Conservation (phyloP, 768 basidiomycete genomes). For the Kondoa malvinella region DNA sequence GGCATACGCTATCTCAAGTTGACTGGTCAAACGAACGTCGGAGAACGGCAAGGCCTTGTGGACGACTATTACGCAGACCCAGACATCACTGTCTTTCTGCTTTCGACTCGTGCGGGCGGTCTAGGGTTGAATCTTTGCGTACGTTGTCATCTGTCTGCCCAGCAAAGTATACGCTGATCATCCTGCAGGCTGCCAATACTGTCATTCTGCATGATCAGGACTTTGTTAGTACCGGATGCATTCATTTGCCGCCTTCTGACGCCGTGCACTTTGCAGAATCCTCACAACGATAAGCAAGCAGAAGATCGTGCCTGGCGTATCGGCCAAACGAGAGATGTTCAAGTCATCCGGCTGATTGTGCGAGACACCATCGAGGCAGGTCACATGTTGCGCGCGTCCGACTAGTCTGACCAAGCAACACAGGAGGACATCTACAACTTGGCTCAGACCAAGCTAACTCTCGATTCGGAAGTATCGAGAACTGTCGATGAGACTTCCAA, state of each 20-base stretch:
- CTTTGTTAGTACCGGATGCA: slow-evolving; percentile 44
- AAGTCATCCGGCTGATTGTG: slow-evolving; percentile 83
- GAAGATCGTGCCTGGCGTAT: slow-evolving; percentile 96
- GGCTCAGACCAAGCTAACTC: slow-evolving; percentile 71
- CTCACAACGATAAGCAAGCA: slow-evolving; percentile 83
- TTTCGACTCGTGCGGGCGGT: slow-evolving; percentile 86
- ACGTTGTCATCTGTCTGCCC: slow-evolving; percentile 54
- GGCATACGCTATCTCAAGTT: slow-evolving; percentile 60
- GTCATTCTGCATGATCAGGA: slow-evolving; percentile 93
- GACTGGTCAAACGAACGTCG: slow-evolving; percentile 85
- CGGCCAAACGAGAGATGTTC: slow-evolving; percentile 82
- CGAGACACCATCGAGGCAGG: slow-evolving; percentile 63
- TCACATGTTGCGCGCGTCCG: neutral
- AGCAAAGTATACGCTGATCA: neutral
- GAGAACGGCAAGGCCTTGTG: slow-evolving; percentile 77
- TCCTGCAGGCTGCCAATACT: slow-evolving; percentile 15
- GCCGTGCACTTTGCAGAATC: neutral
- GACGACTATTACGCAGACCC: slow-evolving; percentile 88
- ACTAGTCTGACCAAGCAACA: slow-evolving; percentile 13
- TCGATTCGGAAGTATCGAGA: slow-evolving; percentile 68
- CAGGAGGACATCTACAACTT: slow-evolving; percentile 79
- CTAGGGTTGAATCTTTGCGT: slow-evolving; percentile 67
- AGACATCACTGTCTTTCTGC: slow-evolving; percentile 68
- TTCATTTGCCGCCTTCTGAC: neutral
- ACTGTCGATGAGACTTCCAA: neutral